Percentiles rank a stretch among this genome's conserved stretches.
Evolutionary conservation across 2,329 filamentous ascomycete species (phyloP).

Genomic region (Fusarium metavorans): DNA sequence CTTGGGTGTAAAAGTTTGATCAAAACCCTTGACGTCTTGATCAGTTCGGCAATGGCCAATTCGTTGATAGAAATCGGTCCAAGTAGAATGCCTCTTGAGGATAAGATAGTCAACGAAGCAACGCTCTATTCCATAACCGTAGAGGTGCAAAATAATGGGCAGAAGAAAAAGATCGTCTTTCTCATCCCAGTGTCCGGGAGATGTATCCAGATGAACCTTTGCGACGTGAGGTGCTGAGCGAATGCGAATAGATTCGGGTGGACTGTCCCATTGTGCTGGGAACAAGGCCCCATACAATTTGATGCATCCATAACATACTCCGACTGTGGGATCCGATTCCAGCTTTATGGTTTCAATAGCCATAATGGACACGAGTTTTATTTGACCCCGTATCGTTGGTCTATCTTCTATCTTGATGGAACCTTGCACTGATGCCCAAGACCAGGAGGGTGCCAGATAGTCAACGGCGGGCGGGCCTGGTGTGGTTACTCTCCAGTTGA

Average conservation of each 20-base stretch:
- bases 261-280: background rate
- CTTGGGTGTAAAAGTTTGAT: background rate
- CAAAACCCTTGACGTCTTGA: background rate
- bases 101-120: background rate
- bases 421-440: background rate
- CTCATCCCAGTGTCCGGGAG: too few relatives aligned
- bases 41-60: background rate
- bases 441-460: background rate
- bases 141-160: background rate
- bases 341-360: background rate
- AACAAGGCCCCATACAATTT: background rate
- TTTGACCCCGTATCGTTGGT: fast-evolving
- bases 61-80: background rate
- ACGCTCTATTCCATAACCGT: fast-evolving
- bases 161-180: background rate
- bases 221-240: background rate
- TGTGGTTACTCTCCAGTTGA: background rate
- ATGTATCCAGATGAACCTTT: background rate
- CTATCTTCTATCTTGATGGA: too few relatives aligned
- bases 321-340: background rate
- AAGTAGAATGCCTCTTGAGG: background rate
- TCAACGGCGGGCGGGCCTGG: background rate
- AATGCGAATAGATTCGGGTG: background rate
- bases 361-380: background rate
- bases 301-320: background rate